Percentiles rank a stretch among this genome's conserved stretches.
These are phyloP conservation scores for Volvox africanus DNA, from an alignment of 139 green algal genomes.

Conservation along the genomic window DNA sequence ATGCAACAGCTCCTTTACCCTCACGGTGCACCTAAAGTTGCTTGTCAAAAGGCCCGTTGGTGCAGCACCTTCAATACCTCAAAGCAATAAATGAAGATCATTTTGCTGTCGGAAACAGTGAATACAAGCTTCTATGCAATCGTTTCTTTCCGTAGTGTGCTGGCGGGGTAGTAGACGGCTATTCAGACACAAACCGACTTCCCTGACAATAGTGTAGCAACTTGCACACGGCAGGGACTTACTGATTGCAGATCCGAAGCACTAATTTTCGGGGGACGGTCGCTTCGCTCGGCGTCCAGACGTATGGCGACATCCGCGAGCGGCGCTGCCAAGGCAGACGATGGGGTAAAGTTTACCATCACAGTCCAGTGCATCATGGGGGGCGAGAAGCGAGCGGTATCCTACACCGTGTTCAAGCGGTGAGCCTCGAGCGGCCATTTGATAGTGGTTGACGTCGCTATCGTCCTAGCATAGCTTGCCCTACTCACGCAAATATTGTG, in stretches of 20 bases:
- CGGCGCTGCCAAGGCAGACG: background rate
- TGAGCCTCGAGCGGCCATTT: slow-evolving; percentile 1
- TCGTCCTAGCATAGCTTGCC: background rate
- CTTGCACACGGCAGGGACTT: background rate
- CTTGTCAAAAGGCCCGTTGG: too few species aligned
- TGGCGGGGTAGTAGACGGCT: background rate
- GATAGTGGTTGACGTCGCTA: background rate
- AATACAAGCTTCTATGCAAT: too few species aligned
- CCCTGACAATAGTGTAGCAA: background rate
- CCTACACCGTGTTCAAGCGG: slow-evolving; percentile 50
- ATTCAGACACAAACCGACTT: background rate
- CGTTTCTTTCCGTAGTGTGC: background rate
- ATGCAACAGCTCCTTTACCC: too few species aligned
- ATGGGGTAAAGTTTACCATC: slow-evolving; percentile 45
- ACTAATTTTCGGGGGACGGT: too few species aligned
- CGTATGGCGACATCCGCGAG: background rate
- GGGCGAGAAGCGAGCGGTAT: slow-evolving; percentile 46
- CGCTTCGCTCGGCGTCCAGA: too few species aligned
- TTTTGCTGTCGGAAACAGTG: too few species aligned
- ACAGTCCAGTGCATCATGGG: slow-evolving; percentile 18
- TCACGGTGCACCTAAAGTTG: too few species aligned
- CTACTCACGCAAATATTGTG: background rate
- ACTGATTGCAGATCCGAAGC: background rate
- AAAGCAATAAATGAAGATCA: too few species aligned
- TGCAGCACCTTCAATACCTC: too few species aligned